Conservation (phyloP, 805 yeast genomes). For the Martiniozyma abietophila region DNA sequence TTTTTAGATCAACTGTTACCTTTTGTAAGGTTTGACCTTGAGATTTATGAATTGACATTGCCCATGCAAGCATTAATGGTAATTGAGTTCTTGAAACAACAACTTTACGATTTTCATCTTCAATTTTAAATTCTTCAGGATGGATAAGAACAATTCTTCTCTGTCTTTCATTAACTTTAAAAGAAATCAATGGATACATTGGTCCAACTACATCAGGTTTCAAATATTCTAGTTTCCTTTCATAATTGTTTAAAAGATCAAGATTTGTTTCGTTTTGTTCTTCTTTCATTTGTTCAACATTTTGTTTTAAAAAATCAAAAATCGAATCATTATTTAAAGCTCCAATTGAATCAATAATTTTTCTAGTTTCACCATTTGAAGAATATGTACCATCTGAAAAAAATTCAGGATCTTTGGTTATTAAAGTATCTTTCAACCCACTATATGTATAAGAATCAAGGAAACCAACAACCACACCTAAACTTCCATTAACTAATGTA, state of each 20-base stretch:
- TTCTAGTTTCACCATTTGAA: too few species aligned
- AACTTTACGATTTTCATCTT: conserved; percentile 60
- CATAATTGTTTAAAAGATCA: background rate
- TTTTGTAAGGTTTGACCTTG: conserved; percentile 85
- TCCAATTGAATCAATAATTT: background rate
- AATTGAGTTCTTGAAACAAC: conserved; percentile 69
- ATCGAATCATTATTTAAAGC: conserved; percentile 3
- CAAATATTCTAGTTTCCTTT: too few species aligned
- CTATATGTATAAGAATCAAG: conserved; percentile 40
- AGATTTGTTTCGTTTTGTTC: too few species aligned
- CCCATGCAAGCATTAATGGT: conserved; percentile 93
- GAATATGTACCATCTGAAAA: too few species aligned
- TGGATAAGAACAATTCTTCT: conserved; percentile 69
- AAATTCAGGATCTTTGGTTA: too few species aligned
- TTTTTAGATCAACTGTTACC: conserved; percentile 66
- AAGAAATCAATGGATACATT: conserved; percentile 75
- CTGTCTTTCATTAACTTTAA: conserved; percentile 59
- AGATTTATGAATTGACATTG: conserved; percentile 88
- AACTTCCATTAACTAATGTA: conserved; percentile 65
- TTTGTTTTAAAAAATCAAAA: conserved; percentile 7
- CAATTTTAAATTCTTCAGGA: conserved; percentile 75
- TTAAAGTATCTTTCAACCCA: background rate
- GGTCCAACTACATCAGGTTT: too few species aligned
- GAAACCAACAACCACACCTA: conserved; percentile 49
- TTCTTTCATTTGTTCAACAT: background rate